Evolutionary conservation across 257 asterid genomes (phyloP), one percentile per base, ranked within the genome.

Genomic region (Scutellaria galericulata): DNA sequence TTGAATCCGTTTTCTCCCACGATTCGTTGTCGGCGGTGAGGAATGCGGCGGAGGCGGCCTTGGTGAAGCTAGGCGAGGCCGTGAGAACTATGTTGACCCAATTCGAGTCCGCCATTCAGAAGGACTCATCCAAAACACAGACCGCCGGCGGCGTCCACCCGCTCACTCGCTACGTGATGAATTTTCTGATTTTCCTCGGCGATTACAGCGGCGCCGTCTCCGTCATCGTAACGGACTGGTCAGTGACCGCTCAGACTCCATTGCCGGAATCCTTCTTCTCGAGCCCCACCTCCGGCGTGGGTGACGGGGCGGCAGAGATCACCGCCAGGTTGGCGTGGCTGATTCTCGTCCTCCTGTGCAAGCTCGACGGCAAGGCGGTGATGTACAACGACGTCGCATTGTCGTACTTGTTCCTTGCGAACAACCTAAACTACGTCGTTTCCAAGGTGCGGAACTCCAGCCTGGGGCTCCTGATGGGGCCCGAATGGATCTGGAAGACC

Each of bases 151-250:
- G 86, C 0, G 82, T 90, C 8, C 98, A 93, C 53, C 98, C 98
- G 0, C 88, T 92, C 64, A 86, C 98, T 3, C 96, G 97, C 37
- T 92, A 92, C 81, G 98, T 90, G 70, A 92, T 92, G 98, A 93
- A 93, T 66, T 88, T 82, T 75, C 83, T 93, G 13, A 82, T 86
- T 18, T 86, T 90, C 79, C 81, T 93, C 59, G 76, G 84, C 61
- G 98, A 93, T 61, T 93, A 93, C 82, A 83, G 95, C 78, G 88
- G 85, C 14, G 60, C 88, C 0, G 61, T 90, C 31, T 75, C 96
- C 15, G 98, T 88, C 72, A 85, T 93, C 15, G 51, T 90, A 10
- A 74, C 84, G 1, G 91, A 92, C 64, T 86, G 83, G 85, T 78
- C 92, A 0, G 54, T 70, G 57, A 46, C 80, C 1, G 74, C 69